phyloP scores from a whole-genome alignment of 2,329 filamentous ascomycete species.

The Colletotrichum shisoi region DNA sequence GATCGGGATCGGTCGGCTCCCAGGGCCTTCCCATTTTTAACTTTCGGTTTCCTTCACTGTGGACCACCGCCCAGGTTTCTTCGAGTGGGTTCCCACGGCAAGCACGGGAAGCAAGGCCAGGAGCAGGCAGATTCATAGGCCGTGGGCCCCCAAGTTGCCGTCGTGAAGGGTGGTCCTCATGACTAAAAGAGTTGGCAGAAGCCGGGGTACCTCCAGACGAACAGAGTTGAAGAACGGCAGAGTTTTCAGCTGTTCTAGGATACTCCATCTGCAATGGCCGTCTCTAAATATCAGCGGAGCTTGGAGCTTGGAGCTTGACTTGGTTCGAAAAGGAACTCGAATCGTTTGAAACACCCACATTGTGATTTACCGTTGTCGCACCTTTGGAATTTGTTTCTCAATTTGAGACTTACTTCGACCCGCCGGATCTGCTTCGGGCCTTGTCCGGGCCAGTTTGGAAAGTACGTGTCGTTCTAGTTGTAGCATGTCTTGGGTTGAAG shows the following conservation, averaged over 20 bases:
- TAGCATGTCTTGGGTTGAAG: constrained; percentile 30
- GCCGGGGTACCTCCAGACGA: constrained; percentile 9
- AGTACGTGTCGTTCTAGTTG: constrained; percentile 21
- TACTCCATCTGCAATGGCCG: background rate
- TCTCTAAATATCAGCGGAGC: background rate
- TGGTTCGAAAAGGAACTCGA: background rate
- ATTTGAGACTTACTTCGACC: constrained; percentile 22
- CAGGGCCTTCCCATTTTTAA: constrained; percentile 10
- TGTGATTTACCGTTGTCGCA: constrained; percentile 3
- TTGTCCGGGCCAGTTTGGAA: background rate
- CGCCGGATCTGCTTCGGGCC: constrained; percentile 14
- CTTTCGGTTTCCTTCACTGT: background rate
- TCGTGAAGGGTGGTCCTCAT: constrained; percentile 21
- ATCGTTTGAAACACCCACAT: background rate
- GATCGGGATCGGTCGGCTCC: constrained; percentile 23
- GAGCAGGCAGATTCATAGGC: constrained; percentile 9
- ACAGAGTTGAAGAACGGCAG: constrained; percentile 5
- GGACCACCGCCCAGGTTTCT: background rate
- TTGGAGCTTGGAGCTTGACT: background rate
- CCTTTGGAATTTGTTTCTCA: constrained; percentile 11
- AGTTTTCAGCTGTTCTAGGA: constrained; percentile 2
- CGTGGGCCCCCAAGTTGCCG: constrained; percentile 1
- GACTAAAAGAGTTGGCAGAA: constrained; percentile 1
- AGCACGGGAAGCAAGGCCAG: constrained; percentile 18
- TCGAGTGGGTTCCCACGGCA: constrained; percentile 14